Evolutionary conservation across 306 rosid species (phyloP).

Genomic region (Fagus crenata): DNA sequence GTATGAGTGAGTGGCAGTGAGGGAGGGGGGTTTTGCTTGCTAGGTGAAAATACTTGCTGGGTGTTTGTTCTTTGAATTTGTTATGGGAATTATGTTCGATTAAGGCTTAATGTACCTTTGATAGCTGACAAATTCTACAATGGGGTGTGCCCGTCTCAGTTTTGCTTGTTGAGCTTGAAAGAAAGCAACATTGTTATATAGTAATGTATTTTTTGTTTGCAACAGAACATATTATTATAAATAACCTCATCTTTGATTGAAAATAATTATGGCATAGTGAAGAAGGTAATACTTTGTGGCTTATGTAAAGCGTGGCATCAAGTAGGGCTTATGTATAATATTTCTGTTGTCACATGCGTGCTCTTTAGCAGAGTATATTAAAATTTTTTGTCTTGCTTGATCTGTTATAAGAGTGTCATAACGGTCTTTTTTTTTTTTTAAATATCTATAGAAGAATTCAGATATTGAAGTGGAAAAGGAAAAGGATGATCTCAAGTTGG

Average conservation of each 20-base stretch:
- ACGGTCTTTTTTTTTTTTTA: not conserved
- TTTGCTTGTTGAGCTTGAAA: not conserved
- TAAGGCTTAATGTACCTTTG: not conserved
- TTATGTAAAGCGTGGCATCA: not conserved
- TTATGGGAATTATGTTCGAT: not conserved
- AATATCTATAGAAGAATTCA: constrained; percentile 38
- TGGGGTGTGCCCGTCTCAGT: not conserved
- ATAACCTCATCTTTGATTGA: not conserved
- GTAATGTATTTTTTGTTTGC: not conserved
- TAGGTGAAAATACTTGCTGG: not conserved
- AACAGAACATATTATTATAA: not conserved
- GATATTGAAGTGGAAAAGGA: constrained; percentile 61
- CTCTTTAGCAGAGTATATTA: not conserved
- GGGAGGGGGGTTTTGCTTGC: not conserved
- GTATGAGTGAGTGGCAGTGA: not conserved
- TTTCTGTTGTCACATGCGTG: not conserved
- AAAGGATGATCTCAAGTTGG: constrained; percentile 34
- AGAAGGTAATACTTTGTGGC: constrained; percentile 2
- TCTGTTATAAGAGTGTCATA: constrained; percentile 20
- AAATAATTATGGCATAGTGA: not conserved
- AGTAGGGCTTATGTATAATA: not conserved
- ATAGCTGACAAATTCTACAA: not conserved
- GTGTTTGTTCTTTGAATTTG: not conserved
- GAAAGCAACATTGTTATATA: not conserved
- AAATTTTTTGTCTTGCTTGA: not conserved